Percentiles rank a stretch among this genome's conserved stretches.
Conservation (phyloP, 495 filamentous ascomycete genomes). For the Aspergillus asperescens region DNA sequence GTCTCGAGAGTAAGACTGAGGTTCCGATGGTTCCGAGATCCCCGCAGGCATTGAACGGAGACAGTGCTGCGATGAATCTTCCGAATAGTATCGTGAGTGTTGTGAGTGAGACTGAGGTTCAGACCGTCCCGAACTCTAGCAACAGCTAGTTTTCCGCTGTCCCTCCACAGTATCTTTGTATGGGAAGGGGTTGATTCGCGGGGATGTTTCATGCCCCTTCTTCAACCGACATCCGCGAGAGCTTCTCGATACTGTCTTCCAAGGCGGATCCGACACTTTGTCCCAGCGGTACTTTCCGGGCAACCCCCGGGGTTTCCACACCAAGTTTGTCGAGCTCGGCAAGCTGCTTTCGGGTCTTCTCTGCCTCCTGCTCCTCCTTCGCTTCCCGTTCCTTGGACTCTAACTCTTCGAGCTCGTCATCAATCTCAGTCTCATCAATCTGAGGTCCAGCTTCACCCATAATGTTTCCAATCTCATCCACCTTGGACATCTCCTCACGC, state of each 20-base stretch:
- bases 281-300: constrained; percentile 23
- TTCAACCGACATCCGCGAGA: constrained; percentile 44
- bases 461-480: constrained; percentile 75
- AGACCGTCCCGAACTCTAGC: neutral
- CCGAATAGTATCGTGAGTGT: neutral
- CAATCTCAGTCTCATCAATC: constrained; percentile 79
- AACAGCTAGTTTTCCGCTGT: constrained; percentile 1
- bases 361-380: constrained; percentile 47
- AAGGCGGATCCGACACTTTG: constrained; percentile 29
- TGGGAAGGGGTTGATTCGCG: neutral
- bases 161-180: neutral
- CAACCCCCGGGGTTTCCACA: constrained; percentile 31
- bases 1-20: neutral
- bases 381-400: constrained; percentile 59
- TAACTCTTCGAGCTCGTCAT: constrained; percentile 79
- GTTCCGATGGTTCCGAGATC: neutral
- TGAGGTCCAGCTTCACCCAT: constrained; percentile 57
- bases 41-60: neutral
- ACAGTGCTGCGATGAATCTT: neutral
- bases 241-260: constrained; percentile 35
- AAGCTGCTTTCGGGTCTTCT: constrained; percentile 41
- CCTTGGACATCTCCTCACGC: constrained; percentile 72
- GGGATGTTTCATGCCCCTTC: constrained; percentile 24
- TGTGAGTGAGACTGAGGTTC: neutral
- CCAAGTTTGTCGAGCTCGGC: constrained; percentile 41